Evolutionary conservation across 2,329 filamentous ascomycete genomes (phyloP).

Genomic region (Fusarium hostae): DNA sequence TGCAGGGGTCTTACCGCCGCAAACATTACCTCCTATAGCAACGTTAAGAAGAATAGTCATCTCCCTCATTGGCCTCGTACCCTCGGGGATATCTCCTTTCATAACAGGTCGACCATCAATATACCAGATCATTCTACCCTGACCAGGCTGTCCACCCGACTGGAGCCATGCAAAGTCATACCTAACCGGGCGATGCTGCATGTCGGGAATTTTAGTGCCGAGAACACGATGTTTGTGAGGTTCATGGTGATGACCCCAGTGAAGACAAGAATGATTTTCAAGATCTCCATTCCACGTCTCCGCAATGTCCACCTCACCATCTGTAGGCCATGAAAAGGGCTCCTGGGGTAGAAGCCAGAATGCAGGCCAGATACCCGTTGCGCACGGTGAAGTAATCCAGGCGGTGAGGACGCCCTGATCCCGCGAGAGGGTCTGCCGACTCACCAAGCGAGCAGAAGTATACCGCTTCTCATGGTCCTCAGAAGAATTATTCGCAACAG

Average conservation of each 20-base stretch:
- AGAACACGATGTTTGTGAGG: slow-evolving; percentile 66
- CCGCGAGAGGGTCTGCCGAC: slow-evolving; percentile 60
- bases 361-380: slow-evolving; percentile 68
- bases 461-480: slow-evolving; percentile 56
- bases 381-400: slow-evolving; percentile 62
- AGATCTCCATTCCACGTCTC: slow-evolving; percentile 70
- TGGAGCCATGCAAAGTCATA: slow-evolving; percentile 69
- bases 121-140: slow-evolving; percentile 67
- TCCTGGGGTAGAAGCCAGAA: slow-evolving; percentile 70
- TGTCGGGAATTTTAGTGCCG: slow-evolving; percentile 61
- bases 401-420: slow-evolving; percentile 64
- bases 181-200: slow-evolving; percentile 58
- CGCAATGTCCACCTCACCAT: slow-evolving; percentile 70
- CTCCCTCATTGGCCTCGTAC: slow-evolving; percentile 65
- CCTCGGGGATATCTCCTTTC: slow-evolving; percentile 63
- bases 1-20: slow-evolving; percentile 59
- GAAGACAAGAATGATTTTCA: slow-evolving; percentile 66
- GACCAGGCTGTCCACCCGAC: slow-evolving; percentile 54
- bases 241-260: slow-evolving; percentile 68
- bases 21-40: slow-evolving; percentile 72
- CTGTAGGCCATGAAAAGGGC: slow-evolving; percentile 67
- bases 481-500: slow-evolving; percentile 53
- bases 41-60: slow-evolving; percentile 68
- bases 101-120: slow-evolving; percentile 67
- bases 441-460: slow-evolving; percentile 67